phyloP scores from a whole-genome alignment of 768 basidiomycete species.

The Leucogyrophana mollusca region DNA sequence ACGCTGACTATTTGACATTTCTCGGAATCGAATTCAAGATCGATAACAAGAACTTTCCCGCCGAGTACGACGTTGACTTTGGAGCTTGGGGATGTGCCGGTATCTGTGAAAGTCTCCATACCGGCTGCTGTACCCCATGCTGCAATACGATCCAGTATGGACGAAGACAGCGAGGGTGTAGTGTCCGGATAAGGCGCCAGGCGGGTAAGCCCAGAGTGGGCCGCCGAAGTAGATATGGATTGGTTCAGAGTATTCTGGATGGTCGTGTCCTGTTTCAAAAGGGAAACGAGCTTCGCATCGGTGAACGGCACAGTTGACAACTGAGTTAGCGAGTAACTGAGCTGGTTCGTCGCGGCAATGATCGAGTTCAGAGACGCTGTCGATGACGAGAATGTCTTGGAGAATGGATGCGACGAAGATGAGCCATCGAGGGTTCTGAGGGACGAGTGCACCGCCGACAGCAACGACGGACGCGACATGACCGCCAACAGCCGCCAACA shows the following conservation, averaged over 20 bases:
- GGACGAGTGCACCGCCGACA: constrained; percentile 25
- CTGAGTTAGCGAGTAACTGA: constrained; percentile 51
- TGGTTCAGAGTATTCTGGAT: constrained; percentile 43
- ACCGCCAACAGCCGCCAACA: no score
- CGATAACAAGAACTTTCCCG: constrained; percentile 79
- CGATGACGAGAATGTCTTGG: constrained; percentile 14
- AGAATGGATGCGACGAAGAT: constrained; percentile 25
- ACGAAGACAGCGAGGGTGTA: constrained; percentile 21
- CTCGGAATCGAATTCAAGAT: constrained; percentile 56
- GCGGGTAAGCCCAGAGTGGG: constrained; percentile 16
- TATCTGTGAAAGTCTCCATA: constrained; percentile 76
- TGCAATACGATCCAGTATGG: constrained; percentile 38
- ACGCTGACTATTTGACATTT: constrained; percentile 44
- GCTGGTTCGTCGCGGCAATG: constrained; percentile 48
- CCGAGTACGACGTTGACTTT: constrained; percentile 61
- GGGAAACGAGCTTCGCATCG: constrained; percentile 64
- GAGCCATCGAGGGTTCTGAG: constrained; percentile 25
- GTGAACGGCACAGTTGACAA: constrained; percentile 44
- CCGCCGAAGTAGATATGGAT: constrained; percentile 23
- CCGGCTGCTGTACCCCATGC: constrained; percentile 63
- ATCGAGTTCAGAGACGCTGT: constrained; percentile 46
- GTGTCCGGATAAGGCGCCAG: constrained; percentile 27
- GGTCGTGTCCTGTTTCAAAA: constrained; percentile 60
- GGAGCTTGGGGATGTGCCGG: constrained; percentile 27
- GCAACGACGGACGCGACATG: constrained; percentile 20